Percentiles rank a stretch among this genome's conserved stretches.
Conservation (phyloP, 2,329 filamentous ascomycete genomes). For the Dactylellina haptotyla region DNA sequence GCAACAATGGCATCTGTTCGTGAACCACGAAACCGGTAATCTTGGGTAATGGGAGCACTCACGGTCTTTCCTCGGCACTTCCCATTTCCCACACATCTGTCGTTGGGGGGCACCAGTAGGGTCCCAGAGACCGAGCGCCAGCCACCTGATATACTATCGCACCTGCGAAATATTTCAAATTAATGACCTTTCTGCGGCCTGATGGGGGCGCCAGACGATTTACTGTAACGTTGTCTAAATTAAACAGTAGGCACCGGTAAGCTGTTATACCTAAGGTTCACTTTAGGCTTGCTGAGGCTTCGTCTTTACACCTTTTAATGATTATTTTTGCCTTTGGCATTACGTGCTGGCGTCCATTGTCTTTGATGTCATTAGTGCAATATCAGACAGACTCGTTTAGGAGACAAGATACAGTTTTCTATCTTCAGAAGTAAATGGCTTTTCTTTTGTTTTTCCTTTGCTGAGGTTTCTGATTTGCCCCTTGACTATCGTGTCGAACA, state of each 20-base stretch:
- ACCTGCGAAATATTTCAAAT: slow-evolving; percentile 3
- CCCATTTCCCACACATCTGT: neutral
- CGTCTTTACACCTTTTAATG: no score
- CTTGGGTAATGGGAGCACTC: neutral
- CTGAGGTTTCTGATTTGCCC: no score
- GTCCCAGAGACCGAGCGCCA: neutral
- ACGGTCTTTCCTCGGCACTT: slow-evolving; percentile 11
- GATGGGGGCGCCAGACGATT: neutral
- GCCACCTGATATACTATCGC: slow-evolving; percentile 11
- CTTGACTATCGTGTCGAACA: no score
- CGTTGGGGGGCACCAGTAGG: neutral
- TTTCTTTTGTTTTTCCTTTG: no score
- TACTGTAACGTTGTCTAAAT: neutral
- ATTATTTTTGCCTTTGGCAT: no score
- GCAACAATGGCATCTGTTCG: no score
- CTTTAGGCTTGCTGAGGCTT: no score
- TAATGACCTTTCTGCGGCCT: neutral
- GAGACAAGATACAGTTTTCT: no score
- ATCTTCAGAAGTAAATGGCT: neutral
- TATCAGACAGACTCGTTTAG: no score
- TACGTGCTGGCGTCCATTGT: no score
- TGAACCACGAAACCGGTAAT: neutral
- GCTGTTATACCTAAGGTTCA: no score
- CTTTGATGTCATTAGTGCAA: no score
- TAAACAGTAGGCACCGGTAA: neutral